These are phyloP conservation scores for Bipolaris cookei DNA, from an alignment of 2,329 filamentous ascomycete species.

Conservation along the genomic window DNA sequence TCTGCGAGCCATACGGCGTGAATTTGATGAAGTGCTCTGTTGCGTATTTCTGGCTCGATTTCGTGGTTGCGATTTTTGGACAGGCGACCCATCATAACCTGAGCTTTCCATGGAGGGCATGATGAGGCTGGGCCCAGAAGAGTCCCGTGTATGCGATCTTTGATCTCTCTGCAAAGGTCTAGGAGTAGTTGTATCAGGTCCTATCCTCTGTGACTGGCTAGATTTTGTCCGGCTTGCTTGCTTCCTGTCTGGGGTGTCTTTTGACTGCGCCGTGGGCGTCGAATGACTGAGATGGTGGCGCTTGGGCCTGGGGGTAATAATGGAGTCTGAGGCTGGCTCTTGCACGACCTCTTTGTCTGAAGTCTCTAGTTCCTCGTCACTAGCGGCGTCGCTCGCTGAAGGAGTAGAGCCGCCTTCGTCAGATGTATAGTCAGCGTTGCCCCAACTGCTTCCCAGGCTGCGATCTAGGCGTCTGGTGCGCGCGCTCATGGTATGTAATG, in stretches of 20 bases:
- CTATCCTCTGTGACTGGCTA: constrained; percentile 22
- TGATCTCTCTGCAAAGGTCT: constrained; percentile 18
- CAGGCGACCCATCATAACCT: constrained; percentile 20
- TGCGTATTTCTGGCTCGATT: constrained; percentile 4
- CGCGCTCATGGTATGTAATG: constrained; percentile 22
- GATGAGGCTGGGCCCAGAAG: constrained; percentile 50
- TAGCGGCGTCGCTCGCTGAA: constrained; percentile 32
- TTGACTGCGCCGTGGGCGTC: constrained; percentile 12
- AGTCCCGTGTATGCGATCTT: constrained; percentile 22
- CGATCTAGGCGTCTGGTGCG: constrained; percentile 26
- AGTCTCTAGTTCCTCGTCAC: constrained; percentile 34
- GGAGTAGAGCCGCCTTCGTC: constrained; percentile 36
- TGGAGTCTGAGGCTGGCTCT: constrained; percentile 20
- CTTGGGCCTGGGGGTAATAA: constrained; percentile 20
- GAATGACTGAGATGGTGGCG: constrained; percentile 21
- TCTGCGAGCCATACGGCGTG: constrained; percentile 8
- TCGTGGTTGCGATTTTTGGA: constrained; percentile 1
- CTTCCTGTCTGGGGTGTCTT: constrained; percentile 20
- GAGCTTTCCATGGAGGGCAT: constrained; percentile 48
- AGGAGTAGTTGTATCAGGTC: constrained; percentile 12
- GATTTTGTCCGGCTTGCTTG: constrained; percentile 12
- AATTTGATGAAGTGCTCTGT: background rate
- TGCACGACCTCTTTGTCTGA: constrained; percentile 29
- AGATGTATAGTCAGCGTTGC: constrained; percentile 38
- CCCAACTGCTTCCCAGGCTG: constrained; percentile 47